Percentiles rank a stretch among this genome's conserved stretches.
phyloP scores from a whole-genome alignment of 2,329 filamentous ascomycete genomes.

The Periconia sp. region DNA sequence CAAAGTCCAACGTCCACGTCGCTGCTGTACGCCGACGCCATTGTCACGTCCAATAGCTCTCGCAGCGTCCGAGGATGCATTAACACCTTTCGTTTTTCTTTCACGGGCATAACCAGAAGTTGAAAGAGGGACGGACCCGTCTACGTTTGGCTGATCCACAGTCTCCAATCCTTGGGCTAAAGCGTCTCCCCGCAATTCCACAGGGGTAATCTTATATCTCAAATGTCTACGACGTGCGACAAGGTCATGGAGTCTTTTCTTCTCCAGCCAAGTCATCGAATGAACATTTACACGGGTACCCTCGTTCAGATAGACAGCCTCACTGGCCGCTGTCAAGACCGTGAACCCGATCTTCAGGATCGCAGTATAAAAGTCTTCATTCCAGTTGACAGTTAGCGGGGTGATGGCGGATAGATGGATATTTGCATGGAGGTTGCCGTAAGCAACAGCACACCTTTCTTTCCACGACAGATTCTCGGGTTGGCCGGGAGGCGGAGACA shows the following conservation, averaged over 20 bases:
- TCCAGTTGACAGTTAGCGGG: conserved; percentile 73
- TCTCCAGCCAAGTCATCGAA: conserved; percentile 86
- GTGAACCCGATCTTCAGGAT: conserved; percentile 84
- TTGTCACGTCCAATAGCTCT: conserved; percentile 45
- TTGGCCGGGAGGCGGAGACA: conserved; percentile 61
- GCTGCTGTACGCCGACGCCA: conserved; percentile 77
- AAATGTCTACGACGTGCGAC: conserved; percentile 53
- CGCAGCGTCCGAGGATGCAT: conserved; percentile 21
- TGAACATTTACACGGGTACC: conserved; percentile 74
- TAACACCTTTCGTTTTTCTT: conserved; percentile 58
- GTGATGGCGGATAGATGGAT: conserved; percentile 70
- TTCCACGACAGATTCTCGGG: conserved; percentile 49
- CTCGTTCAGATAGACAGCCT: conserved; percentile 94
- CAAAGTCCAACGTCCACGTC: conserved; percentile 76
- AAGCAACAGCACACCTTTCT: conserved; percentile 69
- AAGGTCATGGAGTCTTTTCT: conserved; percentile 78
- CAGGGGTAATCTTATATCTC: conserved; percentile 35
- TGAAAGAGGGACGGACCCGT: conserved; percentile 24
- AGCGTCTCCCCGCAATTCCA: conserved; percentile 47
- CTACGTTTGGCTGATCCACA: conserved; percentile 40
- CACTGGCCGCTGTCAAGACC: conserved; percentile 87
- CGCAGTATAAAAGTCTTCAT: conserved; percentile 95
- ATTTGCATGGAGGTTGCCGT: conserved; percentile 89
- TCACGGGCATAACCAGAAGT: conserved; percentile 66
- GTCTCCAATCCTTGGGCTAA: conserved; percentile 39